Conservation (phyloP, 306 rosid species). For the Prunus davidiana region DNA sequence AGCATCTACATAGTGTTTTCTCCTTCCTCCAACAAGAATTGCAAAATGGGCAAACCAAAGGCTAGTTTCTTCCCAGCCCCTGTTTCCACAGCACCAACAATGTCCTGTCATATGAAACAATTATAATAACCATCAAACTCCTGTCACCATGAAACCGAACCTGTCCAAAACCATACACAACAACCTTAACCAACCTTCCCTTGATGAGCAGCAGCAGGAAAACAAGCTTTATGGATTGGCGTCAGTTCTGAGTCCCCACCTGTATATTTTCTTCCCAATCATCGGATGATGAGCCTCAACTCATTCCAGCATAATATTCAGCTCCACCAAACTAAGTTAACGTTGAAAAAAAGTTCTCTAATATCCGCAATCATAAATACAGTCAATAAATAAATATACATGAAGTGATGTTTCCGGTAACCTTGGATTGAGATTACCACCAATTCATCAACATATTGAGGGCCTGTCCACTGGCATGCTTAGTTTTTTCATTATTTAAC, state of each 20-base stretch:
- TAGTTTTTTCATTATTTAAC: too few species aligned
- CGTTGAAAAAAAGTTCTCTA: too few species aligned
- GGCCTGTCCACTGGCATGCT: too few species aligned
- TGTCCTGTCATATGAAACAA: conserved; percentile 61
- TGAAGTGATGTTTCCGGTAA: too few species aligned
- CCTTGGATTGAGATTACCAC: not conserved
- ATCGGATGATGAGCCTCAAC: too few species aligned
- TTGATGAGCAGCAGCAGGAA: conserved; percentile 96
- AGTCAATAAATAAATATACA: too few species aligned
- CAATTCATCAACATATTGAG: not conserved
- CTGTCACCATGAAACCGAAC: conserved; percentile 22
- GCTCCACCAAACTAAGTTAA: too few species aligned
- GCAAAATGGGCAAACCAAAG: conserved; percentile 95
- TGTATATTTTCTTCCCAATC: too few species aligned
- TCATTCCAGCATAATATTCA: too few species aligned
- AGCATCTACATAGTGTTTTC: conserved; percentile 55
- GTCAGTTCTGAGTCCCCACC: conserved; percentile 48
- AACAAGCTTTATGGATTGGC: conserved; percentile 87
- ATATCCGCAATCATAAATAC: too few species aligned
- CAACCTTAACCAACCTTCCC: conserved; percentile 72
- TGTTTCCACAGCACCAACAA: conserved; percentile 95
- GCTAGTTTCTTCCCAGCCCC: conserved; percentile 97
- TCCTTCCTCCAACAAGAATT: conserved; percentile 80
- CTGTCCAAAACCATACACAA: conserved; percentile 16
- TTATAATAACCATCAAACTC: conserved; percentile 17